A percentile compares a stretch with the other conserved stretches of the same genome.
phyloP scores from a whole-genome alignment of 2,329 filamentous ascomycete species.

The Tothia fuscella region DNA sequence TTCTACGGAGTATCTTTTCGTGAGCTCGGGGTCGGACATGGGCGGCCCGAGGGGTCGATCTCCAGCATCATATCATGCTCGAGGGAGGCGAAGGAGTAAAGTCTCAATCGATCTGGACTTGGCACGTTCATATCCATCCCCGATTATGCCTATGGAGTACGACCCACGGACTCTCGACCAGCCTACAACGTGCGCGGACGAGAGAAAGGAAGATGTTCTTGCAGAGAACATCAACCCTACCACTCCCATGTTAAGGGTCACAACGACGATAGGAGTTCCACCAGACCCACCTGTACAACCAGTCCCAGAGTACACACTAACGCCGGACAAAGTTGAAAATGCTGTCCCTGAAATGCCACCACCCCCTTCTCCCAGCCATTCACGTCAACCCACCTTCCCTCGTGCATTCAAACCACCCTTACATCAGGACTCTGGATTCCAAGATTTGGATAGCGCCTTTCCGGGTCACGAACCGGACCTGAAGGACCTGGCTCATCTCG shows the following conservation, averaged over 20 bases:
- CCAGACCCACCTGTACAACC: background rate
- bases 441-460: slow-evolving; percentile 20
- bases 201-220: no score
- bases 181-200: no score
- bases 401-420: slow-evolving; percentile 12
- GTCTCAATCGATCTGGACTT: slow-evolving; percentile 14
- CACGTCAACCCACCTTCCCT: background rate
- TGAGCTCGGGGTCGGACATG: slow-evolving; percentile 33
- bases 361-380: background rate
- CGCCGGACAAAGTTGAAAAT: background rate
- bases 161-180: no score
- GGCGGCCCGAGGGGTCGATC: slow-evolving; percentile 22
- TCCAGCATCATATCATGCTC: slow-evolving; percentile 20
- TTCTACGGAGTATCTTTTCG: slow-evolving; percentile 31
- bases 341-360: slow-evolving; percentile 3
- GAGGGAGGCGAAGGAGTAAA: slow-evolving; percentile 27
- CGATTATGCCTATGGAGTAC: background rate
- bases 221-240: no score
- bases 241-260: background rate
- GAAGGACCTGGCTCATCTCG: no score
- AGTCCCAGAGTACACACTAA: background rate
- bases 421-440: slow-evolving; percentile 27
- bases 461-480: no score
- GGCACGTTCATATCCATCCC: background rate
- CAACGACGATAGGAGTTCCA: background rate